A percentile compares a stretch with the other conserved stretches of the same genome.
These are phyloP conservation scores for Hemisphaericaspora nanyangensis DNA, from an alignment of 805 yeast genomes.

Conservation along the genomic window DNA sequence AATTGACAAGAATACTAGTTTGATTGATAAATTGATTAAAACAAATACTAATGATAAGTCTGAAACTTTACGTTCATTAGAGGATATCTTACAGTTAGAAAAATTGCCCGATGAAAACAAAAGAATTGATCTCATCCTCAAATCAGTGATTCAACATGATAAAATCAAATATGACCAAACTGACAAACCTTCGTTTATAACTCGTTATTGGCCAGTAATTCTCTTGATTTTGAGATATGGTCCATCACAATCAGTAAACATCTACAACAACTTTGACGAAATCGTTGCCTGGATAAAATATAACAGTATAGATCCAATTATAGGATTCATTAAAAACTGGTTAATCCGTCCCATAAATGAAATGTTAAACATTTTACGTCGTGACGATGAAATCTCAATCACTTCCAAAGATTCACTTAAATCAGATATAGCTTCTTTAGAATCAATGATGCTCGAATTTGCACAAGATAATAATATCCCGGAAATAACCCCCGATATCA, in stretches of 20 bases:
- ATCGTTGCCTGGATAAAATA: conserved; percentile 54
- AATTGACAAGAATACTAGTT: conserved; percentile 19
- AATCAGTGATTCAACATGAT: conserved; percentile 10
- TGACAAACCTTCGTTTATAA: conserved; percentile 34
- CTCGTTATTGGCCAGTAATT: conserved; percentile 67
- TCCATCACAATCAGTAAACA: conserved; percentile 43
- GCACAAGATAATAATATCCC: conserved; percentile 19
- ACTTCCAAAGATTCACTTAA: conserved; percentile 74
- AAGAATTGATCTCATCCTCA: conserved; percentile 7
- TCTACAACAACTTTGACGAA: conserved; percentile 49
- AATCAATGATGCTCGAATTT: conserved; percentile 83
- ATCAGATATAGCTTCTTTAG: conserved; percentile 75
- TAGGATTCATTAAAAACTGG: conserved; percentile 80
- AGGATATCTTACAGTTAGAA: conserved; percentile 4
- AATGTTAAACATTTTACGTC: conserved; percentile 75
- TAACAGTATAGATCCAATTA: conserved; percentile 59
- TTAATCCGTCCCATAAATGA: conserved; percentile 68
- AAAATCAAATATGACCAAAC: conserved; percentile 6
- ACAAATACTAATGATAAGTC: conserved; percentile 6
- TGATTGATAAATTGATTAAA: conserved; percentile 24
- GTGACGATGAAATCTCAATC: conserved; percentile 68
- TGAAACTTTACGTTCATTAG: conserved; percentile 9
- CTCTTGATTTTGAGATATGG: conserved; percentile 44
- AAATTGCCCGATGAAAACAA: not conserved
- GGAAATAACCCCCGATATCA: conserved; percentile 17